Evolutionary conservation across 441 rosid genomes (phyloP), one percentile per base, ranked within the genome.

Genomic region (Eutrema salsugineum): DNA sequence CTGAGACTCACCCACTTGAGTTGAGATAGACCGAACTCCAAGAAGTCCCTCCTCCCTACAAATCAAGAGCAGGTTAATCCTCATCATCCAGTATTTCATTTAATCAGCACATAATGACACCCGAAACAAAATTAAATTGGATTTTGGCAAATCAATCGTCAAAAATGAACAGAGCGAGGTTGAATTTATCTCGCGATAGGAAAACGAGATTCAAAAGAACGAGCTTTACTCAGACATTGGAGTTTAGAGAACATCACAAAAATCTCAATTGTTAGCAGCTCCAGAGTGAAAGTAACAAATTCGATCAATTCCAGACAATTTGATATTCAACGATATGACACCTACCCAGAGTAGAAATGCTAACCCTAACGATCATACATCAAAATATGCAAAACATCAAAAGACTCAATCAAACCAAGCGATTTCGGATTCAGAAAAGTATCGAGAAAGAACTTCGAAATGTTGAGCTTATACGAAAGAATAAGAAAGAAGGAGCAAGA

Each of bases 1-100:
- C 28, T 7, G 10, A 58, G 46, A 43, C 94, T 81, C 78, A 91
- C 99, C 93, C 19, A 87, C 66, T 91, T 95, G 99, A 59, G 97
- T 95, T 1, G 99, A 95, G 85, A 92, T 80, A 67, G 78, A 82
- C 5, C 99, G 91, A 43, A 79, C 78, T 62, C 98, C 99, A 64
- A 83, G 51, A 71, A 85, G 91, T 24, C 72, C 84, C 33, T 95
- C 91, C 66, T 88, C 93, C 86, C 98, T 95, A 88, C 56, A 77
- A 77, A 57, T 2, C 20, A 50, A 49, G 59, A 58, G 19, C 73
- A 36, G 16, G 70, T 55, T 53, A 63, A 61, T 78, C 62, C 35
- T 65, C 42, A 33, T n/a, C 47, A 22, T 57, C 63, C 30, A 40
- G 38, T 49, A 40, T 19, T 42, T 35, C 33, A 62, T 36, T 39